Evolutionary conservation across 2,329 filamentous ascomycete species (phyloP), one percentile per base, ranked within the genome.

Genomic region (Penicillium sp.): DNA sequence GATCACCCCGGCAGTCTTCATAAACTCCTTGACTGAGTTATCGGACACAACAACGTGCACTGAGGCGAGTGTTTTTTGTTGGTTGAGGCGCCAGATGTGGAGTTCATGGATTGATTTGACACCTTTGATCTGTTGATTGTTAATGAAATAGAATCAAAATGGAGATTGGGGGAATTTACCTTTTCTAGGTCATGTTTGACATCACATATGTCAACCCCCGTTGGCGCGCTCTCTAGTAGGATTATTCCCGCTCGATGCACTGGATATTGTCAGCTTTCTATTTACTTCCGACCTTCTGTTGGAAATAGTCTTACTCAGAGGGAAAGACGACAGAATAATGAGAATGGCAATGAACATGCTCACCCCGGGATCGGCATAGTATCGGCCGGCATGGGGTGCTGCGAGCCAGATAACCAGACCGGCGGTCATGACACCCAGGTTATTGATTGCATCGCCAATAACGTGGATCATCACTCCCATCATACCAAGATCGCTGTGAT

Each of bases 21-120:
- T 80, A 67, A 90, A 90, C 47, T 76, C 75, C 35, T 76, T 69
- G 25, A 89, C 71, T 9, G 80, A 79, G 49, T 80, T 76, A 58
- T 84, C 81, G 1, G 80, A 78, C 16, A 90, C 81, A 0, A 87
- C 79, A 1, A 91, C 75, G 66, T 90, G 88, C 1, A 85, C 88
- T 0, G 86, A 86, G 8, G 88, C 88, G 44, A 91, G 79, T 4
- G 83, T 78, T 65, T 89, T 90, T 49, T 79, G 79, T 72, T 92
- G 87, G 66, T 88, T 84, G 3, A 91, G 78, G 2, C 84, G 80
- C 88, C 89, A 91, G 58, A 90, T 82, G 62, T 90, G 88, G 16
- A 91, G 77, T 62, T 91, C 87, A 60, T 90, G 87, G 14, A 91
- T 80, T 0, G 85, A 85, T 19, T 83, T 69, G 17, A 91, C 80